A percentile compares a stretch with the other conserved stretches of the same genome.
Evolutionary conservation across 805 yeast genomes (phyloP).

Genomic region (Debaryomyces prosopidis): DNA sequence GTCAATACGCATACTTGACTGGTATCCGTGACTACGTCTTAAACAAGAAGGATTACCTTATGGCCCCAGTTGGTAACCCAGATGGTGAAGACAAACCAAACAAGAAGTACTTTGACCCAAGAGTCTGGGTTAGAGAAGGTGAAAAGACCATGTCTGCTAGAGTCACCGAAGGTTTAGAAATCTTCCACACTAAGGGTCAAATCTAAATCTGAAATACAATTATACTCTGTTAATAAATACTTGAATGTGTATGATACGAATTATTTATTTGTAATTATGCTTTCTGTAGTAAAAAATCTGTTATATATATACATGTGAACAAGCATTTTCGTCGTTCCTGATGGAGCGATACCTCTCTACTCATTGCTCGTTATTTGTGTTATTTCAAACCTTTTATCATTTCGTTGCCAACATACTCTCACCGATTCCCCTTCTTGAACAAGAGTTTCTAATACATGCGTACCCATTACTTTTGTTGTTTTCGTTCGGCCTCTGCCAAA

Average conservation of each 20-base stretch:
- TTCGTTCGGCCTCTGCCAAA: conserved; percentile 1
- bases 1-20: conserved; percentile 94
- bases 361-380: neutral
- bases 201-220: conserved; percentile 33
- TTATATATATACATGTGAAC: neutral
- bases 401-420: no score
- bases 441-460: neutral
- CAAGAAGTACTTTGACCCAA: conserved; percentile 99
- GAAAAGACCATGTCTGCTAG: conserved; percentile 96
- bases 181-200: conserved; percentile 80
- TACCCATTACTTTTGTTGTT: neutral
- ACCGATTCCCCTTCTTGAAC: no score
- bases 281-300: neutral
- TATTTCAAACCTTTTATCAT: no score
- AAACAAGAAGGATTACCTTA: conserved; percentile 91
- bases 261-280: neutral
- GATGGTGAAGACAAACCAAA: conserved; percentile 99
- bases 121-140: conserved; percentile 99
- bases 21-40: conserved; percentile 98
- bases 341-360: neutral
- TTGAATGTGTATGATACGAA: neutral
- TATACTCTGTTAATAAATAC: neutral
- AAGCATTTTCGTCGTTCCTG: neutral
- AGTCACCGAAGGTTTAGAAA: conserved; percentile 76
- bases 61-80: conserved; percentile 96